Percentiles rank a stretch among this genome's conserved stretches.
Conservation (phyloP, 768 basidiomycete genomes). For the Mycena rebaudengoi region DNA sequence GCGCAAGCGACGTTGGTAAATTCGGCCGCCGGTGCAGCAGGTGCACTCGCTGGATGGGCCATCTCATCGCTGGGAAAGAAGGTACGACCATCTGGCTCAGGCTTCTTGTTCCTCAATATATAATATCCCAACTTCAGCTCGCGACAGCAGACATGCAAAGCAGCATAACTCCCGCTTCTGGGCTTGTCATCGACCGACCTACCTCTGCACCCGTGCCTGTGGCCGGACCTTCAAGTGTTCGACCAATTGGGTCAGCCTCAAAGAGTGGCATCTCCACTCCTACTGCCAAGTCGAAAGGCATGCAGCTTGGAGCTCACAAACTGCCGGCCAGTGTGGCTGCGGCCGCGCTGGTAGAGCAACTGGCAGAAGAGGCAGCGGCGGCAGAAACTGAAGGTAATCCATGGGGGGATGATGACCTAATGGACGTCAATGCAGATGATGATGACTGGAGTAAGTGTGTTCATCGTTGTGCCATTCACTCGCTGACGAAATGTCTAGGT, state of each 20-base stretch:
- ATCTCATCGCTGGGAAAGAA: constrained; percentile 90
- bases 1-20: constrained; percentile 71
- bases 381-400: constrained; percentile 55
- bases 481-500: constrained; percentile 46
- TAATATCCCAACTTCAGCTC: constrained; percentile 58
- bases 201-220: constrained; percentile 51
- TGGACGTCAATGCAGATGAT: constrained; percentile 92
- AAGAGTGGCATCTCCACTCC: constrained; percentile 19
- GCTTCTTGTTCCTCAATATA: constrained; percentile 6
- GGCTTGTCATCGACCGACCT: constrained; percentile 44
- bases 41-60: constrained; percentile 94
- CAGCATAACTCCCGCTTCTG: constrained; percentile 55
- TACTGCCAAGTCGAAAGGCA: constrained; percentile 56
- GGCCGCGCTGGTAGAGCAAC: constrained; percentile 56
- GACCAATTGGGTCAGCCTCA: background rate
- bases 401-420: constrained; percentile 84
- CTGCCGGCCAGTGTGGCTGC: constrained; percentile 42
- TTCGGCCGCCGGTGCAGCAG: constrained; percentile 90
- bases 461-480: background rate
- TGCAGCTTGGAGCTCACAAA: constrained; percentile 76
- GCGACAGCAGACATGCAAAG: constrained; percentile 78
- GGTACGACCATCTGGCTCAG: constrained; percentile 43
- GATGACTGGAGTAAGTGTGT: constrained; percentile 88
- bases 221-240: constrained; percentile 17
- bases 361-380: constrained; percentile 64